Base-by-base conservation (phyloP, 106 monocot genomes). In the Iris macrosiphon region DNA sequence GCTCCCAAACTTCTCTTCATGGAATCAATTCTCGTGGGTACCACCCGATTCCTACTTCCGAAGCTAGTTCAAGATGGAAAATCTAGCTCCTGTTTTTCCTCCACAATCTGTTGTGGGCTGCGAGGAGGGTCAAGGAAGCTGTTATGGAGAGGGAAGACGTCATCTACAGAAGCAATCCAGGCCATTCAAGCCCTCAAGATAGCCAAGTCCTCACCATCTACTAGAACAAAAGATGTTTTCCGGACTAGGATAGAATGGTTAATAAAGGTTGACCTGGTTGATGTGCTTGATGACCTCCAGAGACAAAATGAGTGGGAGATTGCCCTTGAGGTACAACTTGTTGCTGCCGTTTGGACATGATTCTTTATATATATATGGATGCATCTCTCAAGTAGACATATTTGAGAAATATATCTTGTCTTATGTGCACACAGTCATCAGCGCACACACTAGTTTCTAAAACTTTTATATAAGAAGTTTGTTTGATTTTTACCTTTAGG, bases 151-250 rank as follows among this genome's bases (percentile, higher is more conserved):
- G 66, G 70, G 48, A 42, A 42, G 7, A 65, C 75, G 42, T 27
- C 85, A 54, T 78, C 84, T 20, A 60, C 72, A 15, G 90, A 90
- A 62, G 84, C 90, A 9, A 81, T 90, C 55, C 90, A 90, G 18
- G 84, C 72, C 49, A 84, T 90, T 41, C 84, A 81, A 33, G 67
- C 72, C 6, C 84, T 85, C 41, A 85, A 90, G 55, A 61, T 85
- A n/a, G 84, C 80, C 19, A 70, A 69, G 61, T 66, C 67, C 38
- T 56, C 16, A 2, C 55, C 55, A 12, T 9, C 8, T 1, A n/a
- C 11, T 26, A 67, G 55, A 45, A 5, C 64, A 27, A 44, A 50
- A 7, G 56, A 59, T 25, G 80, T 79, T 4, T 68, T 86, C 37
- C 15, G 34, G 16, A 41, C 30, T 1, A 70, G 59, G 59, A 51